Evolutionary conservation across 2,329 filamentous ascomycete species (phyloP), one percentile per base, ranked within the genome.

Genomic region (Plectosphaerella plurivora): DNA sequence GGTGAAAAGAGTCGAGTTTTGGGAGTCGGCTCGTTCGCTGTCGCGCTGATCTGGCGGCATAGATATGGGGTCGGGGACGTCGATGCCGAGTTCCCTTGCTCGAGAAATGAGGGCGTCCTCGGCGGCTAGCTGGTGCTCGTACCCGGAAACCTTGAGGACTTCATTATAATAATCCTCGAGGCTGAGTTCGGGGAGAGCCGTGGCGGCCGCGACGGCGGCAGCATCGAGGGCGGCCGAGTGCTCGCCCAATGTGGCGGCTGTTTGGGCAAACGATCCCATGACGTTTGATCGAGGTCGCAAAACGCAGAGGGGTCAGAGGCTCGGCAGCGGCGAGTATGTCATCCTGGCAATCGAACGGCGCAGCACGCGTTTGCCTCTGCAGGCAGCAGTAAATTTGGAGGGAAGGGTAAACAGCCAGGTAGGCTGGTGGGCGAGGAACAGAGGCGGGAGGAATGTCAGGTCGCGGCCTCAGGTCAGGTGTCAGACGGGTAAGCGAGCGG

Each of bases 11-110:
- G 68, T 64, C 8, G 74, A 75, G 35, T 67, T 67, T 52, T 61
- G 67, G 18, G 75, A 78, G 54, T 76, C 68, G 55, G 71, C 67
- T 51, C 66, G 70, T 33, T 69, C 70, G 3, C 63, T 66, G 51
- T 70, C 66, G 47, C 65, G 66, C 52, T 71, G 69, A 41, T 60
- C 65, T 39, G 61, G 57, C 10, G 64, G 58, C 14, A 58, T 58
- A 20, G 58, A 7, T 63, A 53, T 14, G 63, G 61, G 51, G 7
- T 41, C 36, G 3, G 48, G 48, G 15, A 50, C 20, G 12, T 42
- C 25, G 25, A 75, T 72, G 44, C 70, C 69, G 51, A 75, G 55
- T 6, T 61, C 56, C 11, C 58, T 54, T 12, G 72, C 73, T 56
- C 62, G 70, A 44, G 57, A 57, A n/a, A 65, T 51, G 48, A 75